Percentiles rank a stretch among this genome's conserved stretches.
These are phyloP conservation scores for Platanthera guangdongensis DNA, from an alignment of 106 monocot genomes.

Conservation along the genomic window DNA sequence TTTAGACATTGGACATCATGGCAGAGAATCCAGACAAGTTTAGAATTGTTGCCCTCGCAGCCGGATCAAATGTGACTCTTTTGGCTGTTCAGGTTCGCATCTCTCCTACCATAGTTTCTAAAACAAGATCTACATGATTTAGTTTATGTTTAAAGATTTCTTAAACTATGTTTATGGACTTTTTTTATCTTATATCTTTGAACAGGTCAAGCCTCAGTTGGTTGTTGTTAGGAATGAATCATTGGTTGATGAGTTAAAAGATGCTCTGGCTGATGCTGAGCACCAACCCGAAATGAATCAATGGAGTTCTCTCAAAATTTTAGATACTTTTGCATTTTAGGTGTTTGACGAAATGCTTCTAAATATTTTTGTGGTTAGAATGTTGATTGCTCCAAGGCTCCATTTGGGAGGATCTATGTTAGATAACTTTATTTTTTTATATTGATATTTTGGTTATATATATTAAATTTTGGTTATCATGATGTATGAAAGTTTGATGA, in stretches of 20 bases:
- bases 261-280: slow-evolving; percentile 76
- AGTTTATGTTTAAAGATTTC: neutral
- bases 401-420: no score
- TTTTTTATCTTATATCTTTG: neutral
- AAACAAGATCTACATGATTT: neutral
- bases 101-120: neutral
- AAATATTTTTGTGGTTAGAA: no score
- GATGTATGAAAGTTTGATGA: no score
- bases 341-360: no score
- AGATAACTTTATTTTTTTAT: no score
- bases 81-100: slow-evolving; percentile 76
- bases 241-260: slow-evolving; percentile 68
- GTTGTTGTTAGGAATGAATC: slow-evolving; percentile 82
- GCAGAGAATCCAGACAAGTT: slow-evolving; percentile 95
- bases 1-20: slow-evolving; percentile 82
- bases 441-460: no score
- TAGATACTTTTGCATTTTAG: no score
- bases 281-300: slow-evolving; percentile 90
- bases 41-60: slow-evolving; percentile 86
- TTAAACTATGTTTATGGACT: neutral
- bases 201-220: slow-evolving; percentile 84
- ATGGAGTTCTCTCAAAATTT: no score
- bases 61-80: slow-evolving; percentile 91
- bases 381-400: no score
- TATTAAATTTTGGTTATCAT: no score